Evolutionary conservation across 106 monocot species (phyloP).

Genomic region (Dendrobium nobile): DNA sequence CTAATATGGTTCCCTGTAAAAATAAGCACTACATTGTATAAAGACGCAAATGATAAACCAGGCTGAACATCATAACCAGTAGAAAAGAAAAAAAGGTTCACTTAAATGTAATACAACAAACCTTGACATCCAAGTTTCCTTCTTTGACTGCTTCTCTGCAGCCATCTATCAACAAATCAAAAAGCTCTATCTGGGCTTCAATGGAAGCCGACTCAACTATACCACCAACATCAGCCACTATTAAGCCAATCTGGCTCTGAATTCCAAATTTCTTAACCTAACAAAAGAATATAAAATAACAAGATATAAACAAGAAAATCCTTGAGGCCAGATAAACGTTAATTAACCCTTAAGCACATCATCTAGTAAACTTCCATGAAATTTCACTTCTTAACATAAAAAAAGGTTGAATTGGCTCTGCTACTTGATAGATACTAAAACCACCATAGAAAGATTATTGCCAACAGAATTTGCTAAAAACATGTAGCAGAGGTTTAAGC

Average conservation of each 20-base stretch:
- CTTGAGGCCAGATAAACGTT: not conserved
- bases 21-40: not conserved
- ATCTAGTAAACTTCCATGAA: not conserved
- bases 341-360: not conserved
- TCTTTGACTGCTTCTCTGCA: constrained; percentile 71
- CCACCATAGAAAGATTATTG: not conserved
- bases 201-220: constrained; percentile 49
- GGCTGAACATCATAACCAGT: not conserved
- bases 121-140: constrained; percentile 78
- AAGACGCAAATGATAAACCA: not conserved
- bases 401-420: not conserved
- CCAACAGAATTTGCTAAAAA: not conserved
- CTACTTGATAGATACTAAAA: not conserved
- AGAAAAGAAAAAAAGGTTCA: constrained; percentile 4
- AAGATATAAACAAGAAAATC: constrained; percentile 1
- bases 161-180: constrained; percentile 75
- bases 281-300: constrained; percentile 1
- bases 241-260: constrained; percentile 52
- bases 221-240: constrained; percentile 90
- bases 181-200: constrained; percentile 73
- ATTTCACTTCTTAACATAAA: not conserved
- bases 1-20: constrained; percentile 75
- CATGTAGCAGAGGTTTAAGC: not conserved
- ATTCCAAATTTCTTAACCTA: constrained; percentile 95
- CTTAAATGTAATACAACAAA: constrained; percentile 11